Conservation (phyloP, 331 rosid genomes). For the Stylosanthes scabra region DNA sequence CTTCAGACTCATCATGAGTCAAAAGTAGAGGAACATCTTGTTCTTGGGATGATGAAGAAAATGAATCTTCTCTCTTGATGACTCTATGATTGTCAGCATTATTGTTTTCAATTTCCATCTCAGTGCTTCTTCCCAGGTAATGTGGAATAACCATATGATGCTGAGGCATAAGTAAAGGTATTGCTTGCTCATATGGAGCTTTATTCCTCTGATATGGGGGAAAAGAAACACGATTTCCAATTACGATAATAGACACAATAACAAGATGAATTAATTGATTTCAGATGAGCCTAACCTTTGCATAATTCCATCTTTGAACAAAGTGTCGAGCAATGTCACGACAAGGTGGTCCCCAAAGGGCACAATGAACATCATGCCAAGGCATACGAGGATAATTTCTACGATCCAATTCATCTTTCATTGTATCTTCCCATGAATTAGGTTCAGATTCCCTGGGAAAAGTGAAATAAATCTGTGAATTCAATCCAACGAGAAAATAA, state of each 20-base stretch:
- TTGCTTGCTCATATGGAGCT: slow-evolving; percentile 94
- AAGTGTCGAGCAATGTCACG: slow-evolving; percentile 98
- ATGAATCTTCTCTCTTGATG: slow-evolving; percentile 66
- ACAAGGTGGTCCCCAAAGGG: slow-evolving; percentile 99
- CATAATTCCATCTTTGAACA: slow-evolving; percentile 99
- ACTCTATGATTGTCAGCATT: slow-evolving; percentile 41
- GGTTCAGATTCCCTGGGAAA: slow-evolving; percentile 93
- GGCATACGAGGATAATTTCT: slow-evolving; percentile 96
- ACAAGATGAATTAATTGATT: slow-evolving; percentile 29
- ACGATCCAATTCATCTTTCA: slow-evolving; percentile 97
- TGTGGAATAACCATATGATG: slow-evolving; percentile 99
- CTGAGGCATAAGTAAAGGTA: slow-evolving; percentile 98
- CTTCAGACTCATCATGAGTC: slow-evolving; percentile 69
- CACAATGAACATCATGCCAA: slow-evolving; percentile 99
- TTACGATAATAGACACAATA: slow-evolving; percentile 36
- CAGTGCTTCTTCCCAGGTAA: slow-evolving; percentile 78
- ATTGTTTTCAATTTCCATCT: slow-evolving; percentile 52
- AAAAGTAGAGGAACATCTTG: slow-evolving; percentile 94
- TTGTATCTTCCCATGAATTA: slow-evolving; percentile 98
- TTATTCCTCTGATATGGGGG: slow-evolving; percentile 78
- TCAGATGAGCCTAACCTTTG: slow-evolving; percentile 66
- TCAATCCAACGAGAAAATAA: slow-evolving; percentile 15
- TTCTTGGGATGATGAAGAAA: slow-evolving; percentile 59
- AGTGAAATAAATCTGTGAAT: slow-evolving; percentile 21
- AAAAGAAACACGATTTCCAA: slow-evolving; percentile 21